Percentiles rank a stretch among this genome's conserved stretches.
phyloP scores from a whole-genome alignment of 2,329 filamentous ascomycete species.

The Plectosphaerella cucumerina region DNA sequence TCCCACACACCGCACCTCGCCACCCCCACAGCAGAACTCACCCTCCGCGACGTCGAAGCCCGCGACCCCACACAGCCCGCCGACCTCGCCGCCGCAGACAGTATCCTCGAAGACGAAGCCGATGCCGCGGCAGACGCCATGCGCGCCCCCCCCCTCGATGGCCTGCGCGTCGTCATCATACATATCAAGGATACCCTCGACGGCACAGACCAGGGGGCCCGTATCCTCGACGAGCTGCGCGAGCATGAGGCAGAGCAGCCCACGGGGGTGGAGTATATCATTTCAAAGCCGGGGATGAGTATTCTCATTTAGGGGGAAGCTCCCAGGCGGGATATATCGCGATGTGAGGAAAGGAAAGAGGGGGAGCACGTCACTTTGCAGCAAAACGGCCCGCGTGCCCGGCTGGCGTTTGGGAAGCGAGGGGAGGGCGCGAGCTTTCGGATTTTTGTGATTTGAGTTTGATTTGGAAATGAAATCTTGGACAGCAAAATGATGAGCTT shows the following conservation, averaged over 20 bases:
- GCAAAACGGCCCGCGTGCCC: too few relatives aligned
- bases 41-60: constrained; percentile 30
- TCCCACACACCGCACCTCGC: constrained; percentile 36
- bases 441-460: too few relatives aligned
- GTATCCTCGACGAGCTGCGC: constrained; percentile 65
- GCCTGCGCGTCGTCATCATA: constrained; percentile 80
- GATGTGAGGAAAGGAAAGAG: too few relatives aligned
- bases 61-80: constrained; percentile 4
- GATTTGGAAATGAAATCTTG: too few relatives aligned
- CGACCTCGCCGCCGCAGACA: constrained; percentile 2
- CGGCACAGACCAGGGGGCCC: constrained; percentile 58
- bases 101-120: neutral
- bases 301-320: constrained; percentile 49
- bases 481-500: too few relatives aligned
- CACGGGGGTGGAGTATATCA: constrained; percentile 75
- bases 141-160: constrained; percentile 53
- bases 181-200: constrained; percentile 91
- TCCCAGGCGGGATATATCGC: too few relatives aligned
- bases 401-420: too few relatives aligned
- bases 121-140: constrained; percentile 6
- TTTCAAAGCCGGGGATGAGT: constrained; percentile 63
- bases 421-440: too few relatives aligned
- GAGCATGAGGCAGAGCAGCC: constrained; percentile 60
- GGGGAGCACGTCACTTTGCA: too few relatives aligned
- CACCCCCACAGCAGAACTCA: constrained; percentile 44